Percentiles rank a stretch among this genome's conserved stretches.
Evolutionary conservation across 2,329 filamentous ascomycete species (phyloP).

Genomic region (Cladophialophora immunda): DNA sequence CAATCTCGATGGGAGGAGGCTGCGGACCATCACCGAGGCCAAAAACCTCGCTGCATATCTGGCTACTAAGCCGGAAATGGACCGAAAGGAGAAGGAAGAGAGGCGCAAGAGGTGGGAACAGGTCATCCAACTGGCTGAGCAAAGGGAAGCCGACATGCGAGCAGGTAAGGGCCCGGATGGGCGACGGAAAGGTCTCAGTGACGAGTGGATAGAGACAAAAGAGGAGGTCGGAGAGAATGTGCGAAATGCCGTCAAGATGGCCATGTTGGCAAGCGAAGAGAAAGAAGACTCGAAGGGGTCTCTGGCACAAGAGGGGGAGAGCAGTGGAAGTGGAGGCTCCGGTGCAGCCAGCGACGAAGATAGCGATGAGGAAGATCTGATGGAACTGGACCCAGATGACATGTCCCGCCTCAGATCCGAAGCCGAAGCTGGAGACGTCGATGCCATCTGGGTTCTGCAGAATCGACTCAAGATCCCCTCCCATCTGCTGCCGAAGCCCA

Average conservation of each 20-base stretch:
- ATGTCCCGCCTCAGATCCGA: constrained; percentile 37
- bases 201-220: constrained; percentile 95
- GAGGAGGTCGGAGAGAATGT: constrained; percentile 89
- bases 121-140: constrained; percentile 84
- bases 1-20: constrained; percentile 87
- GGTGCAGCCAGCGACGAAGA: constrained; percentile 50
- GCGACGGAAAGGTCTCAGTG: constrained; percentile 71
- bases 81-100: constrained; percentile 88
- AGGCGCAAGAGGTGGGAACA: constrained; percentile 85
- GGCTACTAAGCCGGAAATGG: constrained; percentile 96
- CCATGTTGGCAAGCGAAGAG: constrained; percentile 69
- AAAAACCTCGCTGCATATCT: constrained; percentile 95
- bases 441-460: constrained; percentile 43
- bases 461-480: constrained; percentile 38
- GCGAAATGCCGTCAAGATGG: constrained; percentile 76
- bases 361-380: constrained; percentile 45
- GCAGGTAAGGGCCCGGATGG: constrained; percentile 63
- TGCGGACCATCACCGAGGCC: constrained; percentile 92
- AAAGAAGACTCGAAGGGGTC: constrained; percentile 46
- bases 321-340: constrained; percentile 45
- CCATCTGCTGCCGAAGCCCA: constrained; percentile 35
- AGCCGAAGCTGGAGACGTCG: constrained; percentile 40
- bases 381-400: constrained; percentile 41
- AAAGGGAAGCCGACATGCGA: constrained; percentile 82
- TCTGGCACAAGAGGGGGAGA: constrained; percentile 53